Conservation (phyloP, 1,284 basidiomycete species). For the Cronartium quercuum region DNA sequence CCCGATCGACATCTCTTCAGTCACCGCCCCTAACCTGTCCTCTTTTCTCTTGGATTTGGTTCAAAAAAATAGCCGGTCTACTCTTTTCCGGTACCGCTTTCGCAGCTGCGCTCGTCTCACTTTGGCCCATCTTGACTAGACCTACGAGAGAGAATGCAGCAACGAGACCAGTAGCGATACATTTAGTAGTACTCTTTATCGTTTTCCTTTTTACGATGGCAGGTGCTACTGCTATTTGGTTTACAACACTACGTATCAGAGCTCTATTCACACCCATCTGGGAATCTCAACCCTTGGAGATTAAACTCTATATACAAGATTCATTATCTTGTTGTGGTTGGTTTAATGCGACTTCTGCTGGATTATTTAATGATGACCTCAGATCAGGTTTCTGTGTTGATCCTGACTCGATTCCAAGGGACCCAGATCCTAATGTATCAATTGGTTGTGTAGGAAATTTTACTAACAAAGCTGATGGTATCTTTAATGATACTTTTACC, state of each 20-base stretch:
- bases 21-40: not conserved
- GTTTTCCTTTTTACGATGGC: slow-evolving; percentile 17
- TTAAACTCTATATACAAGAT: slow-evolving; percentile 32
- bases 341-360: slow-evolving; percentile 17
- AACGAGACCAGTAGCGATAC: slow-evolving; percentile 5
- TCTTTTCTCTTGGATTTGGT: not conserved
- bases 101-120: slow-evolving; percentile 8
- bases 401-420: slow-evolving; percentile 9
- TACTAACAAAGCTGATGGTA: slow-evolving; percentile 23
- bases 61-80: slow-evolving; percentile 4
- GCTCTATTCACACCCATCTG: slow-evolving; percentile 24
- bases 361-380: slow-evolving; percentile 7
- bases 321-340: slow-evolving; percentile 35
- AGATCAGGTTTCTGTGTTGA: slow-evolving; percentile 22
- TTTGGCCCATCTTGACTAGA: slow-evolving; percentile 22
- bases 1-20: not conserved
- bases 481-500: slow-evolving; percentile 36
- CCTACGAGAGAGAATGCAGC: slow-evolving; percentile 23
- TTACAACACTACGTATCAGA: slow-evolving; percentile 17
- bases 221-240: slow-evolving; percentile 28
- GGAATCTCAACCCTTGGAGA: not conserved
- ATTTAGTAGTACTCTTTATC: slow-evolving; percentile 6
- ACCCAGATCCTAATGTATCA: slow-evolving; percentile 33
- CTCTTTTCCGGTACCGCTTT: slow-evolving; percentile 9
- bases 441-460: slow-evolving; percentile 32